Evolutionary conservation across 2,329 filamentous ascomycete genomes (phyloP).

Genomic region (Alternaria metachromatica): DNA sequence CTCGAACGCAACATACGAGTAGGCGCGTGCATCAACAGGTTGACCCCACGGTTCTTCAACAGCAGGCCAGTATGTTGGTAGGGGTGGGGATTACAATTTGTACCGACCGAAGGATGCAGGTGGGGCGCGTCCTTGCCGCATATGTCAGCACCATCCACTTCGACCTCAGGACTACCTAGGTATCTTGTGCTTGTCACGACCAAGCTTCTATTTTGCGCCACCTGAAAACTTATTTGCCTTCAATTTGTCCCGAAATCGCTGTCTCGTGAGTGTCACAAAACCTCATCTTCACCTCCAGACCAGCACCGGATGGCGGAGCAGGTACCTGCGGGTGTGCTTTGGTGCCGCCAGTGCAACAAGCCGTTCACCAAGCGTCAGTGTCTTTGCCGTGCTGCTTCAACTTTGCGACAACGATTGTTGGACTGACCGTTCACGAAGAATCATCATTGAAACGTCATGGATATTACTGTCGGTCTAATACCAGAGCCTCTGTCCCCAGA

Average conservation of each 20-base stretch:
- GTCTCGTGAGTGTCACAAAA: neutral
- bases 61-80: neutral
- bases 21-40: too few relatives aligned
- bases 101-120: neutral
- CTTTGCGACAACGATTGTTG: too few relatives aligned
- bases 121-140: neutral
- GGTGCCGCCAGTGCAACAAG: constrained; percentile 3
- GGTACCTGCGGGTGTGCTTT: neutral
- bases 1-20: too few relatives aligned
- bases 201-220: neutral
- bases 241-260: neutral
- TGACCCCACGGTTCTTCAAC: too few relatives aligned
- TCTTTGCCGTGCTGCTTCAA: neutral
- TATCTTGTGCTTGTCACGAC: neutral
- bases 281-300: neutral
- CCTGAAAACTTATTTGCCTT: neutral
- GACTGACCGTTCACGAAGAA: neutral
- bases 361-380: constrained; percentile 2
- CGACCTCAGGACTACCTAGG: neutral
- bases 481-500: neutral
- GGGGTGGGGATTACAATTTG: neutral
- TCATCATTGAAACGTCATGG: constrained; percentile 2
- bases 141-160: neutral
- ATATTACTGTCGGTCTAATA: neutral
- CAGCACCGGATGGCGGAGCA: neutral